A percentile compares a stretch with the other conserved stretches of the same genome.
phyloP scores from a whole-genome alignment of 129 eudicot species.

The Smallanthus sonchifolius region DNA sequence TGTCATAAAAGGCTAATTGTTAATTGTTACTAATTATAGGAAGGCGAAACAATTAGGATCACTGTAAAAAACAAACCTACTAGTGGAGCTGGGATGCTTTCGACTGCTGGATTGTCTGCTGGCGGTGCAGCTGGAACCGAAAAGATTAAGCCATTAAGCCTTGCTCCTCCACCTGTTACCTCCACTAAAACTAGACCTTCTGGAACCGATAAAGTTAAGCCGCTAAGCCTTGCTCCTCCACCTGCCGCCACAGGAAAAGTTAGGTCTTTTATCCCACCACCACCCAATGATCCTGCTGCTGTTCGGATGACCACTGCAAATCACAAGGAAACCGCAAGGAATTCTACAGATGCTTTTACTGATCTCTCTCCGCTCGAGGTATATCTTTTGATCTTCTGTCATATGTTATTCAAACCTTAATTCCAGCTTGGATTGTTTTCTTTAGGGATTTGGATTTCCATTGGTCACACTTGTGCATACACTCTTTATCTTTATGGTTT shows the following conservation, averaged over 20 bases:
- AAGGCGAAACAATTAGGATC: conserved; percentile 97
- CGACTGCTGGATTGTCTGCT: conserved; percentile 65
- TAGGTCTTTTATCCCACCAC: conserved; percentile 90
- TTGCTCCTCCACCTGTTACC: conserved; percentile 80
- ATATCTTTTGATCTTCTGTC: conserved; percentile 6
- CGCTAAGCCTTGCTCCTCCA: conserved; percentile 75
- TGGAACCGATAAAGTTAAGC: conserved; percentile 35
- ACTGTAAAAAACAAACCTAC: conserved; percentile 84
- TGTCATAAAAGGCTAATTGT: conserved; percentile 1
- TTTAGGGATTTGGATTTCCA: background rate
- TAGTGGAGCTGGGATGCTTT: conserved; percentile 90
- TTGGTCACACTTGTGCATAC: background rate
- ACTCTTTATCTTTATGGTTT: too few relatives aligned
- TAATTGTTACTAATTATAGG: conserved; percentile 35
- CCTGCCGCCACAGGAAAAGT: conserved; percentile 61
- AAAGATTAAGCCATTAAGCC: conserved; percentile 58
- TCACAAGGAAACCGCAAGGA: conserved; percentile 44
- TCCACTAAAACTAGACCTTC: conserved; percentile 56
- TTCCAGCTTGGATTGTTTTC: background rate
- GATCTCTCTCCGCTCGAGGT: conserved; percentile 95
- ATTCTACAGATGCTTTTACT: conserved; percentile 57
- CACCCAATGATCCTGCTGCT: conserved; percentile 94
- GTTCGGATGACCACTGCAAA: conserved; percentile 50
- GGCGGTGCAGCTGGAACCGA: conserved; percentile 50
- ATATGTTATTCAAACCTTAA: background rate